Base-by-base conservation (phyloP, 495 filamentous ascomycete genomes). In the Echria macrotheca region DNA sequence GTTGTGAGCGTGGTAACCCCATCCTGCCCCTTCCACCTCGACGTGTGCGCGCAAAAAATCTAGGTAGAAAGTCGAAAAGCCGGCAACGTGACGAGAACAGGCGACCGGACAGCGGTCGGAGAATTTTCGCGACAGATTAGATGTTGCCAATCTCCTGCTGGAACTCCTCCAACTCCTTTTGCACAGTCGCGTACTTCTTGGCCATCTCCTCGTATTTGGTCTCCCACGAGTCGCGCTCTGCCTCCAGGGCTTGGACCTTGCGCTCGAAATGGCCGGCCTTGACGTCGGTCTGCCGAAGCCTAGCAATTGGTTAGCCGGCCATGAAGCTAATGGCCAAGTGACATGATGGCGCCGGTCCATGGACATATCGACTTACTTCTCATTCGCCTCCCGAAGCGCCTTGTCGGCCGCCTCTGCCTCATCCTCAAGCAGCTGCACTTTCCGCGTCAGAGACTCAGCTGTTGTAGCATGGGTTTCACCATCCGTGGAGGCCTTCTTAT, bases 231-330 rank as follows among this genome's bases (percentile, higher is more conserved):
- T 96, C 89, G 54, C 86, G 84, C 59, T 88, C 79, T 49, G 76
- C 70, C 71, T 99, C 93, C 54, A 99, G 82, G 57, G 91, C 95
- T 67, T 94, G 86, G 54, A 99, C 93, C 75, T 99, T 96, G 76
- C 94, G 94, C 74, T 97, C 94, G 73, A 89, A 96, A 78, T 99
- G 93, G 53, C 91, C 94, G 65, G 93, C 89, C 76, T 96, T 96
- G 72, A 97, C 89, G 69, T 97, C 93, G 69, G 93, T 96, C 73
- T 95, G 91, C 60, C 94, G 89, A 61, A 97, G 87, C 73, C 93
- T 99, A 52, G 46, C 19, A 35, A 8, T 22, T 24, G 15, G 37
- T 32, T 17, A 50, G n/a, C 32, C 19, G 8, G 22, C 6, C 29
- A n/a, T n/a, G n/a, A n/a, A n/a, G n/a, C n/a, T n/a, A n/a, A n/a